Base-by-base conservation (phyloP, 2,329 filamentous ascomycete genomes). In the Tolypocladium ophioglossoides region DNA sequence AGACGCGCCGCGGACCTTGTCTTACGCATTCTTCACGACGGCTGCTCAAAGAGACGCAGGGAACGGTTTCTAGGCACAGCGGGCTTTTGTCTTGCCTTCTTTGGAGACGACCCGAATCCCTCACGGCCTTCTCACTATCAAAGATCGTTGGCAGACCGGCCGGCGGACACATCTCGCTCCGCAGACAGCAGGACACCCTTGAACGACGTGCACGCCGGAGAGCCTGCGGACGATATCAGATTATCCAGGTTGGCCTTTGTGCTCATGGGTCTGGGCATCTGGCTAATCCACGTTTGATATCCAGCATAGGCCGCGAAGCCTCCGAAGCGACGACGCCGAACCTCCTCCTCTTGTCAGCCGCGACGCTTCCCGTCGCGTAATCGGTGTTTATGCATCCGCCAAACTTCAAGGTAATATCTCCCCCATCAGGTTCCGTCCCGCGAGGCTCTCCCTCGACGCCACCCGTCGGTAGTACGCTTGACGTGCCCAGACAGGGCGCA, bases 361-460 rank as follows among this genome's bases (percentile, higher is more conserved):
- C 51, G 50, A 39, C 39, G 22, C 11, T 30, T 20, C n/a, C 32
- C 47, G 46, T 51, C 54, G 51, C 54, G n/a, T 27, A 51, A 44
- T 46, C 40, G 48, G 47, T 32, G 27, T 51, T 47, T 47, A 56
- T 56, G 54, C 54, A 56, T 53, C 54, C 54, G 22, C 48, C 54
- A 37, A 53, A 35, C 41, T 56, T 56, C 39, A 56, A 56, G 54
- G 54, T 56, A 51, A 35, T 39, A 37, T 12, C 38, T 20, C 30
- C 34, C 30, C 46, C 32, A 18, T 47, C n/a, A 40, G 30, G 16
- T 35, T 40, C 20, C 16, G 12, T 9, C 18, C 18, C 24, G 9
- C 27, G 18, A 47, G 18, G 27, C 27, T 47, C 27, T 37, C 20
- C 41, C 51, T 38, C 20, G 41, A n/a, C 51, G 41, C 41, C 30